Percentiles rank a stretch among this genome's conserved stretches.
Conservation (phyloP, 2,329 filamentous ascomycete genomes). For the Dendrostoma leiphaemia region DNA sequence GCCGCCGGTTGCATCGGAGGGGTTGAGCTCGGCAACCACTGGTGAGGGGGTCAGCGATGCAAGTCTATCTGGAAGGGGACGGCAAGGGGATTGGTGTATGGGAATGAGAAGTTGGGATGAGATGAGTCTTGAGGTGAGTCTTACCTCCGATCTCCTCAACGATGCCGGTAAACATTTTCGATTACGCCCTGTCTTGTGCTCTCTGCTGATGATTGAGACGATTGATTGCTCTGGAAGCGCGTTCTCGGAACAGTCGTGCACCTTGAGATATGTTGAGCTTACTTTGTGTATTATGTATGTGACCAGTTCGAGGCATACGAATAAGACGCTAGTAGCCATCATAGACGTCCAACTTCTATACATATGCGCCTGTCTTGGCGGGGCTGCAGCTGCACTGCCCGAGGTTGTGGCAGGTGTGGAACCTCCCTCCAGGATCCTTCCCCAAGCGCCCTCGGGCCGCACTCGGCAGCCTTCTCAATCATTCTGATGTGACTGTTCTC, state of each 20-base stretch:
- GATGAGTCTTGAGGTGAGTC: conserved; percentile 30
- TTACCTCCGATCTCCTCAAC: conserved; percentile 90
- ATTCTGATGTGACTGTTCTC: neutral
- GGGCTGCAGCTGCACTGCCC: neutral
- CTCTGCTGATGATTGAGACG: neutral
- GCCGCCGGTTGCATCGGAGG: conserved; percentile 79
- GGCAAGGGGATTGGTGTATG: conserved; percentile 20
- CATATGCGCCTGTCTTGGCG: neutral
- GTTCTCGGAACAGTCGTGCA: no score
- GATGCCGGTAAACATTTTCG: conserved; percentile 88
- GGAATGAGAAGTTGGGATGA: conserved; percentile 19
- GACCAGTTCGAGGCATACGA: no score
- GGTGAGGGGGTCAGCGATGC: conserved; percentile 21
- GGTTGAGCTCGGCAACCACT: conserved; percentile 83
- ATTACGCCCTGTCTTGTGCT: no score
- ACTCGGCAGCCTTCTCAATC: conserved; percentile 4
- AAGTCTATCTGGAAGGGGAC: neutral
- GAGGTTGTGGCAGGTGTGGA: no score
- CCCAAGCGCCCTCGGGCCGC: neutral
- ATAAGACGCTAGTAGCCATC: no score
- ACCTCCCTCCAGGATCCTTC: conserved; percentile 1
- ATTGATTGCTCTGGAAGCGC: no score
- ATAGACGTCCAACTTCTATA: no score
- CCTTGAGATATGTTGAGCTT: no score
- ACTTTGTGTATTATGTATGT: neutral